Conservation (phyloP, 73 alveolate species). For the Breviolum minutum region DNA sequence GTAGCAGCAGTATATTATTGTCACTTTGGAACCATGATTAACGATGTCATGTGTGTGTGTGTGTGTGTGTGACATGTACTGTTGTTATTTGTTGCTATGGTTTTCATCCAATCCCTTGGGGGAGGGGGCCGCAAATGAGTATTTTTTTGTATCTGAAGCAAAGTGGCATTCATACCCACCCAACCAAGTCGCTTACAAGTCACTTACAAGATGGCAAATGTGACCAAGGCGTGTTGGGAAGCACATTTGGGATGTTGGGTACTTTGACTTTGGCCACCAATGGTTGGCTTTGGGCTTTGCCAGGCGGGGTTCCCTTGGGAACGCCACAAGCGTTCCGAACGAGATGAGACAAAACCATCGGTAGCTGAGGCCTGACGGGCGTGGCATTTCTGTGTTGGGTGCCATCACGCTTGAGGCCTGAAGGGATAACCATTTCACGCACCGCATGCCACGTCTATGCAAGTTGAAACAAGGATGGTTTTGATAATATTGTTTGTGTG, state of each 20-base stretch:
- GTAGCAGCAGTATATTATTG: no score
- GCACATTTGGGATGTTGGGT: background rate
- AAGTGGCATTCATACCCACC: no score
- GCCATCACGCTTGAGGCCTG: slow-evolving; percentile 30
- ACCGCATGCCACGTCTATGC: background rate
- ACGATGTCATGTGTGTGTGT: no score
- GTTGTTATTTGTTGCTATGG: no score
- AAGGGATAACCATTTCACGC: background rate
- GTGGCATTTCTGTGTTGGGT: slow-evolving; percentile 19
- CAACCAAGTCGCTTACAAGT: no score
- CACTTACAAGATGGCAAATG: no score
- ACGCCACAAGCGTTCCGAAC: background rate
- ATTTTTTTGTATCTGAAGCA: no score
- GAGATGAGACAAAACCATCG: background rate
- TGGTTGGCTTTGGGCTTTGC: background rate
- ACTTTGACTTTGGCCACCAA: background rate
- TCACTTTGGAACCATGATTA: no score
- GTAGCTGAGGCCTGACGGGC: background rate
- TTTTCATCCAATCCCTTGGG: no score
- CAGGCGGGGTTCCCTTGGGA: background rate
- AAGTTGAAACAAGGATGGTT: background rate
- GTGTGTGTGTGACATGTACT: no score
- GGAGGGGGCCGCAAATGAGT: no score
- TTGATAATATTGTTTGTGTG: background rate
- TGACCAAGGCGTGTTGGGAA: background rate